Percentiles rank a stretch among this genome's conserved stretches.
These are phyloP conservation scores for Scortechinia acanthostroma DNA, from an alignment of 2,329 filamentous ascomycete genomes.

Conservation along the genomic window DNA sequence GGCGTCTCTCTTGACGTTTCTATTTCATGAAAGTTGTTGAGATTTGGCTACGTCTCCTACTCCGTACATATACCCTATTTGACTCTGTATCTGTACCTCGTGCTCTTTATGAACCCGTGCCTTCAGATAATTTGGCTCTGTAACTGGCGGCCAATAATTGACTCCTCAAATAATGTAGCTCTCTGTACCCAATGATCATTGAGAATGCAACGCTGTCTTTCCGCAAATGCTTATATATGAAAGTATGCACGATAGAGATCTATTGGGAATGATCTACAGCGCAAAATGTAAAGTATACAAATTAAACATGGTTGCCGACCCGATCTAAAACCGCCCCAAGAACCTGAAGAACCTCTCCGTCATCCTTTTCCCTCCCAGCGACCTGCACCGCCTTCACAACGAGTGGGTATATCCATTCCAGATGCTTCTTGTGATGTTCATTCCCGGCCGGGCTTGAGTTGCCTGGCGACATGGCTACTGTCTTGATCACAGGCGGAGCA, in stretches of 20 bases:
- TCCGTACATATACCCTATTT: too few relatives aligned
- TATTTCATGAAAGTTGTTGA: neutral
- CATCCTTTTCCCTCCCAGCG: slow-evolving; percentile 49
- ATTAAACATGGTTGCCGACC: neutral
- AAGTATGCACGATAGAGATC: too few relatives aligned
- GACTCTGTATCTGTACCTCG: too few relatives aligned
- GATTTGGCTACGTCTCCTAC: too few relatives aligned
- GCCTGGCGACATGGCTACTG: slow-evolving; percentile 24
- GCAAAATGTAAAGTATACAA: neutral
- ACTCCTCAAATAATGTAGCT: too few relatives aligned
- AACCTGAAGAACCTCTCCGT: slow-evolving; percentile 8
- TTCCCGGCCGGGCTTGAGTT: neutral
- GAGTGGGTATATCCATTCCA: slow-evolving; percentile 75
- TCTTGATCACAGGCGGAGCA: slow-evolving; percentile 38
- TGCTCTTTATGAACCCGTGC: neutral
- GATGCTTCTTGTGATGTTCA: slow-evolving; percentile 51
- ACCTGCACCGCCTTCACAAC: slow-evolving; percentile 56
- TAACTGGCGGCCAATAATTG: too few relatives aligned
- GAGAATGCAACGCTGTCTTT: too few relatives aligned
- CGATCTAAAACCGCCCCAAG: neutral
- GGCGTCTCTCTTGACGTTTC: neutral
- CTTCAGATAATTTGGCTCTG: too few relatives aligned
- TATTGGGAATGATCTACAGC: too few relatives aligned
- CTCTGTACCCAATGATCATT: too few relatives aligned
- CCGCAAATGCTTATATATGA: too few relatives aligned